phyloP scores from a whole-genome alignment of 768 basidiomycete species.

The Chlorophyllum brunneum region DNA sequence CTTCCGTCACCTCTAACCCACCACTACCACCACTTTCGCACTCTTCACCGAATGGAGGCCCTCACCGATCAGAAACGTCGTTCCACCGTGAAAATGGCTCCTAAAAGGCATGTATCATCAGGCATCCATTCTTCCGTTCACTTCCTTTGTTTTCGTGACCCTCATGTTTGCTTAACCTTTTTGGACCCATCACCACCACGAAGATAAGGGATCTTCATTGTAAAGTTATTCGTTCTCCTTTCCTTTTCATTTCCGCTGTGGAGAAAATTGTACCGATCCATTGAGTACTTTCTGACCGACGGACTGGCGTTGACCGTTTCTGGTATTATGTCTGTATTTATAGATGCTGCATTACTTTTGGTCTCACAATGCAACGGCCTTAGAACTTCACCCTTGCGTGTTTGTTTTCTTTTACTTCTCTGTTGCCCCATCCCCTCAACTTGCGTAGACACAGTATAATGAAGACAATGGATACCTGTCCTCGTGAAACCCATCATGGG shows the following conservation, averaged over 20 bases:
- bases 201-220: background rate
- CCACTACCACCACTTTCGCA: background rate
- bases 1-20: conserved; percentile 10
- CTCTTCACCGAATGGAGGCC: conserved; percentile 9
- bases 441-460: background rate
- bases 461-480: background rate
- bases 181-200: background rate
- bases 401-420: background rate
- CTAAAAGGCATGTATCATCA: background rate
- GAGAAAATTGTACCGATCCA: background rate
- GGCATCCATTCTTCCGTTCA: background rate
- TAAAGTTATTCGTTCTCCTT: conserved; percentile 5
- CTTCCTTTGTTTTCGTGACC: background rate
- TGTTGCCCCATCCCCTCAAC: background rate
- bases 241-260: background rate
- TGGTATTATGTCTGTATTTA: conserved; percentile 11
- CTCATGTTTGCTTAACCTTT: background rate
- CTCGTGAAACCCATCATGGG: no score
- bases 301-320: conserved; percentile 4
- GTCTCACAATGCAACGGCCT: conserved; percentile 10
- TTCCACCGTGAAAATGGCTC: background rate
- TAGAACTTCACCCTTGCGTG: conserved; percentile 1
- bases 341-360: conserved; percentile 12
- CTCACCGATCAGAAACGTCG: conserved; percentile 7
- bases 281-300: conserved; percentile 1